Evolutionary conservation across 2,329 filamentous ascomycete species (phyloP), one percentile per base, ranked within the genome.

Genomic region (Fusarium tuaranense): DNA sequence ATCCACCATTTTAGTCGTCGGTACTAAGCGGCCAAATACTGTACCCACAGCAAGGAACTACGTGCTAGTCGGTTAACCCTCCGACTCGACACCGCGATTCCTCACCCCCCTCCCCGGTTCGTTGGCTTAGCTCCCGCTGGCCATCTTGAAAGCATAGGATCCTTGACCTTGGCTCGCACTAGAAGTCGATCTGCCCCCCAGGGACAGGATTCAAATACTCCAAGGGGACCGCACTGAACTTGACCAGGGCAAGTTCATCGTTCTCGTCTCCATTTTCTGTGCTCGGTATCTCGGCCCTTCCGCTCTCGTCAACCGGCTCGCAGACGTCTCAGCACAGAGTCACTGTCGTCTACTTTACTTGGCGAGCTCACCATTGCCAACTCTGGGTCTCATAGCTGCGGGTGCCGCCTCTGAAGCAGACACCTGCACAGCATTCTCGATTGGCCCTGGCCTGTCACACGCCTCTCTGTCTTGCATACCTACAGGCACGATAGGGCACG

Each of bases 121-220:
- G 69, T 68, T 67, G 61, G 65, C 65, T 72, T 79, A 78, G 77
- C 65, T 78, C 74, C 77, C 76, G 77, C 71, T 75, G 68, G 74
- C 74, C 76, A 75, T 78, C 74, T 76, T 61, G 67, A 72, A 74
- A 69, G 76, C 60, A 69, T 65, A 69, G 48, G 65, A 74, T 72
- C 74, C 71, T 78, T 76, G 77, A 71, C 63, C 71, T 67, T 51
- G 68, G 60, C 61, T 68, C 61, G 65, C 69, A 69, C 76, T 76
- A 75, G 67, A 71, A 77, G 77, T 70, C 73, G 77, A 79, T 79
- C 77, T 69, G 27, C 27, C 65, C 58, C 67, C 69, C 59, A 72
- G 70, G 68, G 65, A 68, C 67, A 70, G 63, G 68, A 70, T 72
- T 78, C 76, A 78, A 77, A 79, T 78, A 77, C 72, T 73, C 74